phyloP scores from a whole-genome alignment of 345 rosid species.

The Aurinia saxatilis region DNA sequence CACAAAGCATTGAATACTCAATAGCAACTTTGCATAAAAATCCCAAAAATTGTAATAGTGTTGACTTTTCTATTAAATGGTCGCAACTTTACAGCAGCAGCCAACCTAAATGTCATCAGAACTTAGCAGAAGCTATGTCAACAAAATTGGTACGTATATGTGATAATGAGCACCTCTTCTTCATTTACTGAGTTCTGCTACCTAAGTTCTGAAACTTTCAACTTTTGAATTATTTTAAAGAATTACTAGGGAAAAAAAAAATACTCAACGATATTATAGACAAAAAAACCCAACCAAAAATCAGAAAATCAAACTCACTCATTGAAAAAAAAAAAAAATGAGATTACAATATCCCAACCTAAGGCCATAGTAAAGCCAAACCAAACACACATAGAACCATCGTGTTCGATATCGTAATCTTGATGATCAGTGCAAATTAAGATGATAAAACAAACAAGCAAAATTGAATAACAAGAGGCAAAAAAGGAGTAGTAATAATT shows the following conservation, averaged over 20 bases:
- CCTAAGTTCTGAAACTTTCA: not conserved
- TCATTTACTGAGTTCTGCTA: not conserved
- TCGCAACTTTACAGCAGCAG: slow-evolving; percentile 16
- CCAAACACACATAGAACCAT: slow-evolving; percentile 8
- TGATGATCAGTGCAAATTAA: not conserved
- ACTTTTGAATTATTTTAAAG: not conserved
- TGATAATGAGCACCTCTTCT: slow-evolving; percentile 1
- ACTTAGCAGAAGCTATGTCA: slow-evolving; percentile 17
- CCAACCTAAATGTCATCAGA: slow-evolving; percentile 19
- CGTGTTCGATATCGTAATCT: not conserved
- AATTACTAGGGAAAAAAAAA: too few relatives aligned
- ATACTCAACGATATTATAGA: not conserved
- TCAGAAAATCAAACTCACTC: slow-evolving; percentile 10
- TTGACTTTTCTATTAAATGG: slow-evolving; percentile 22
- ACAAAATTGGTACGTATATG: not conserved
- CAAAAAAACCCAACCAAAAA: not conserved
- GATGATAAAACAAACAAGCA: slow-evolving; percentile 9
- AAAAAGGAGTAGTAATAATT: not conserved
- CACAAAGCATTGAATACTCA: slow-evolving; percentile 28
- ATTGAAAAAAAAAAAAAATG: not conserved
- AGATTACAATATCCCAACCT: slow-evolving; percentile 8
- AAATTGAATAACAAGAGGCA: slow-evolving; percentile 2
- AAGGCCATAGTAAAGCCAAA: not conserved
- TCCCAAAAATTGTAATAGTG: slow-evolving; percentile 9
- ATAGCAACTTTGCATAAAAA: slow-evolving; percentile 18